Base-by-base conservation (phyloP, 441 rosid species). In the Brassica balearica region DNA sequence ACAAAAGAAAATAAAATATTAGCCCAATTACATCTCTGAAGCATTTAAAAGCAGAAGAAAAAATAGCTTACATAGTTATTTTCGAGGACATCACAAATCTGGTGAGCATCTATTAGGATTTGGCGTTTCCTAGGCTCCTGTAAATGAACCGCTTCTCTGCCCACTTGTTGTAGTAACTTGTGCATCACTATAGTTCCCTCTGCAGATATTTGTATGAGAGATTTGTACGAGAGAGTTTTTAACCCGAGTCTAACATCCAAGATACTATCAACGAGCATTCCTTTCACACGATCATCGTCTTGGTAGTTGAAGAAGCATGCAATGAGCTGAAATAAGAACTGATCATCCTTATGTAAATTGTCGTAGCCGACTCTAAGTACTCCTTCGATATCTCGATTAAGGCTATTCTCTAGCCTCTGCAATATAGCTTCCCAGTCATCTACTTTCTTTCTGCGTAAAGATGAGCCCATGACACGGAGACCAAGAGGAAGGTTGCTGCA, bases 401-500 rank as follows among this genome's bases (percentile, higher is more conserved):
- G 29, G 11, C 59, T 73, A 6, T 4, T 15, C 29, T 62, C 66
- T 25, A 62, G 63, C 60, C 55, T 73, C 20, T 6, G 32, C 55
- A 74, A 4, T 11, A 55, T 20, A 36, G 4, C 0, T 81, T 76
- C 72, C 81, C 83, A 81, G 3, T 62, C 71, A 2, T 29, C 23
- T 20, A 38, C 2, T 0, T 32, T 22, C 51, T 69, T 72, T 11
- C 59, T 8, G 3, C 7, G 8, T 23, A 81, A 41, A 23, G 46
- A 3, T 11, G 74, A 62, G 20, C 84, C 78, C 14, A 81, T 60
- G 68, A 75, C 23, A 65, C 82, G 1, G 2, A 73, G 77, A 17
- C 77, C 77, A 69, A 84, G 25, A 0, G 85, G 85, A 51, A 80
- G 80, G 2, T 82, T 81, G 4, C 17, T 1, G 2, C 71, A 32